These are phyloP conservation scores for Phaeosphaeria sp. DNA, from an alignment of 2,329 filamentous ascomycete species.

Conservation along the genomic window DNA sequence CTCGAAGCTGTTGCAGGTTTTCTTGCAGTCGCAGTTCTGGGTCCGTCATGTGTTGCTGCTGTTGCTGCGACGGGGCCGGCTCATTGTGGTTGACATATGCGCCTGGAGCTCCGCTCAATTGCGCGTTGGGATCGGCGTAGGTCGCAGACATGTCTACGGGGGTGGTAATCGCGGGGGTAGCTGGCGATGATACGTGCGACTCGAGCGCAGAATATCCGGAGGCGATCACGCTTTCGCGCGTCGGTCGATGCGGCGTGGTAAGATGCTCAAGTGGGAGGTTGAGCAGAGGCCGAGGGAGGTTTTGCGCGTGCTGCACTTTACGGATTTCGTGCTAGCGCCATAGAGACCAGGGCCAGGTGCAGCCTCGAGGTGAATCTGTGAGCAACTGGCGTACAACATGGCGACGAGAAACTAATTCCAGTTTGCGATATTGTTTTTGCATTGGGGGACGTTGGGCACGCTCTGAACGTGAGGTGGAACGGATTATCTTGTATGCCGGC, in stretches of 20 bases:
- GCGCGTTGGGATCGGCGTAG: constrained; percentile 44
- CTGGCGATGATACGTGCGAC: constrained; percentile 14
- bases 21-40: constrained; percentile 44
- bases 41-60: constrained; percentile 40
- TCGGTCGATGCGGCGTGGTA: constrained; percentile 25
- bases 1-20: constrained; percentile 43
- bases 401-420: constrained; percentile 11
- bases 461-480: constrained; percentile 21
- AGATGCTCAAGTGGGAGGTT: constrained; percentile 25
- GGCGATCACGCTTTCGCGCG: constrained; percentile 25
- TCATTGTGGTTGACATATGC: constrained; percentile 47
- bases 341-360: constrained; percentile 16
- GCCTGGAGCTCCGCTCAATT: constrained; percentile 40
- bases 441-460: constrained; percentile 16
- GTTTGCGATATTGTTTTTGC: constrained; percentile 6
- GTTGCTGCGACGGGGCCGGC: constrained; percentile 40
- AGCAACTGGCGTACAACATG: constrained; percentile 18
- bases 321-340: constrained; percentile 43
- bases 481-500: constrained; percentile 35
- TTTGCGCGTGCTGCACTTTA: constrained; percentile 36
- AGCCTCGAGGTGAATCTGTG: constrained; percentile 8
- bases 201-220: constrained; percentile 7
- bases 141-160: constrained; percentile 35
- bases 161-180: constrained; percentile 19
- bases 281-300: constrained; percentile 34